Conservation (phyloP, 164 flowering plant genomes). For the Kingdonia uniflora region DNA sequence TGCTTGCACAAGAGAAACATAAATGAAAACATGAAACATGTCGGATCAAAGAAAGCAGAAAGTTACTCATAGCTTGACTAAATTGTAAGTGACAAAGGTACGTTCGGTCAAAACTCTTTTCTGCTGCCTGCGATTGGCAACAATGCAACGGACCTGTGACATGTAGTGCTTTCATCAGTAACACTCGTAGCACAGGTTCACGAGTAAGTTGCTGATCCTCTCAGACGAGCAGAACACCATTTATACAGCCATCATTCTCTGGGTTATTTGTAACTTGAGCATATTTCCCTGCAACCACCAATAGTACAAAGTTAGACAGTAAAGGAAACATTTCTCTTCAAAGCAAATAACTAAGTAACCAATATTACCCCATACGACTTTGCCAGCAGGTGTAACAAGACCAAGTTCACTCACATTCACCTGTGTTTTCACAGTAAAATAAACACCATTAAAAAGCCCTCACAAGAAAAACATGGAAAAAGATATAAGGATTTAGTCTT, state of each 20-base stretch:
- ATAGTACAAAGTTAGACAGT: background rate
- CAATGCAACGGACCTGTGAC: too few relatives aligned
- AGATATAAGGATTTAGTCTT: too few relatives aligned
- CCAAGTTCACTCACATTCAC: constrained; percentile 95
- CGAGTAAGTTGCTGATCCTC: background rate
- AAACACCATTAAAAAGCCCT: background rate
- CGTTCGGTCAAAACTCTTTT: too few relatives aligned
- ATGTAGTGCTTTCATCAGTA: too few relatives aligned
- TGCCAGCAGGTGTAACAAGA: constrained; percentile 95
- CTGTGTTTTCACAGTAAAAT: constrained; percentile 21
- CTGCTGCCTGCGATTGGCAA: too few relatives aligned
- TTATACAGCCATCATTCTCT: constrained; percentile 92
- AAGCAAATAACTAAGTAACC: background rate
- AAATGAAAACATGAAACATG: too few relatives aligned
- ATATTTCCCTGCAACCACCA: constrained; percentile 62
- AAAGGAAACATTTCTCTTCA: background rate
- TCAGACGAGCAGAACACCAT: constrained; percentile 78
- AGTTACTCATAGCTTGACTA: too few relatives aligned
- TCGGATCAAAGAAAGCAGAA: too few relatives aligned
- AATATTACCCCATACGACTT: constrained; percentile 92
- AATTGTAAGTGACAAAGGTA: too few relatives aligned
- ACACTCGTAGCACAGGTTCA: too few relatives aligned
- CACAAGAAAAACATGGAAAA: too few relatives aligned
- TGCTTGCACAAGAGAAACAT: too few relatives aligned
- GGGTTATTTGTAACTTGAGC: constrained; percentile 96